phyloP scores from a whole-genome alignment of 345 rosid genomes.

The Eucalyptus polyanthemos region DNA sequence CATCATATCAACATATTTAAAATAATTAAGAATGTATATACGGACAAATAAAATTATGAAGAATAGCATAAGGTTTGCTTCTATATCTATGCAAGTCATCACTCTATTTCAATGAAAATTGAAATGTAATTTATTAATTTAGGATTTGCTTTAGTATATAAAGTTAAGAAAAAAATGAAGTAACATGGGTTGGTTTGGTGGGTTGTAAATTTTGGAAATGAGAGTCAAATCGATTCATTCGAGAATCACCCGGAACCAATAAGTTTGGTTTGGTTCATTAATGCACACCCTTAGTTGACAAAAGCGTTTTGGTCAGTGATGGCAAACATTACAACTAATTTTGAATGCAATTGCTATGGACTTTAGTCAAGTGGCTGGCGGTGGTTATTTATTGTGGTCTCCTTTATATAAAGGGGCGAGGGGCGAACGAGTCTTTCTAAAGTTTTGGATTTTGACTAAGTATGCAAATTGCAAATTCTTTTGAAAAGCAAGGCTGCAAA shows the following conservation, averaged over 20 bases:
- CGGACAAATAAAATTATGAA: neutral
- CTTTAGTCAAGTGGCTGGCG: neutral
- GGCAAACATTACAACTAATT: neutral
- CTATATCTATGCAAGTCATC: neutral
- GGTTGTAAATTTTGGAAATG: neutral
- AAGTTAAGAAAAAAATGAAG: too few relatives aligned
- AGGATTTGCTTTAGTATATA: too few relatives aligned
- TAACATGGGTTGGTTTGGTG: neutral
- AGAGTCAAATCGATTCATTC: rapidly evolving
- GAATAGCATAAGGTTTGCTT: neutral
- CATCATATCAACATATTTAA: too few relatives aligned
- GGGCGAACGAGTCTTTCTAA: neutral
- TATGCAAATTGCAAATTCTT: neutral
- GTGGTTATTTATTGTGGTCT: neutral
- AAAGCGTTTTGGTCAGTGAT: rapidly evolving
- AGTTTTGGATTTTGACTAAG: neutral
- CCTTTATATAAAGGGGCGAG: rapidly evolving
- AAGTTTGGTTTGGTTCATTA: neutral
- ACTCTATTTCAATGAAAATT: neutral
- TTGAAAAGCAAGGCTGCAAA: neutral
- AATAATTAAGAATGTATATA: neutral
- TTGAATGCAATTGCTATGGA: neutral
- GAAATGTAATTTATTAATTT: too few relatives aligned
- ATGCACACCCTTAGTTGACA: neutral
- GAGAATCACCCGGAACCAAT: rapidly evolving